These are phyloP conservation scores for Termitomyces titanicus DNA, from an alignment of 768 basidiomycete genomes.

Conservation along the genomic window DNA sequence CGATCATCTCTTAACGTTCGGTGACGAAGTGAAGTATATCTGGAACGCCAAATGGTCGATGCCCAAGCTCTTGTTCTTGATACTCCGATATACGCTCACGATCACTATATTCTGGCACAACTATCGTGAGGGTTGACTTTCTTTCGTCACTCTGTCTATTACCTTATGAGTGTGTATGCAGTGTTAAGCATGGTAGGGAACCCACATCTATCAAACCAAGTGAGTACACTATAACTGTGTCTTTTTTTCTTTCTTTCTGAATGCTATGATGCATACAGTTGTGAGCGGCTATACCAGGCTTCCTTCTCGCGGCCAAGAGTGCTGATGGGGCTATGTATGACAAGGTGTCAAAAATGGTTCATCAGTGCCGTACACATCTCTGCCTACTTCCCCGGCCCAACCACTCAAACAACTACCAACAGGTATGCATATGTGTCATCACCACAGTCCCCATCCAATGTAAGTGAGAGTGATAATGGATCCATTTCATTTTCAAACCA, in stretches of 20 bases:
- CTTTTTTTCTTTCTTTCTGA: too few species aligned
- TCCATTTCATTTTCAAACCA: neutral
- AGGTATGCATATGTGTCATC: constrained; percentile 32
- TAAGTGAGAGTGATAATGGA: constrained; percentile 7
- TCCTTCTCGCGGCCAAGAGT: neutral
- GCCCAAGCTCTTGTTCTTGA: constrained; percentile 35
- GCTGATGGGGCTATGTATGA: neutral
- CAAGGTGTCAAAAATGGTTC: constrained; percentile 14
- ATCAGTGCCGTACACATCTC: constrained; percentile 10
- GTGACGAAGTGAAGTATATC: constrained; percentile 36
- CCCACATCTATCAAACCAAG: neutral
- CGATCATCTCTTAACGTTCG: constrained; percentile 37
- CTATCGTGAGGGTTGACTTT: neutral
- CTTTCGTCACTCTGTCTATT: neutral
- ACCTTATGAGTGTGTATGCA: neutral
- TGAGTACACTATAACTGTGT: neutral
- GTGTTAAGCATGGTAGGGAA: constrained; percentile 1
- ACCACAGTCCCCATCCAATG: constrained; percentile 33
- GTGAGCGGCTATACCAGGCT: constrained; percentile 3
- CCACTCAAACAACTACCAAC: neutral
- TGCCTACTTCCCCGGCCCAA: neutral
- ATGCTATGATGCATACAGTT: constrained; percentile 3
- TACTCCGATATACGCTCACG: constrained; percentile 36
- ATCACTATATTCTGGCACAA: constrained; percentile 19
- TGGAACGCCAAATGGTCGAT: constrained; percentile 35